Percentiles rank a stretch among this genome's conserved stretches.
phyloP scores from a whole-genome alignment of 108 stramenopile species.

The Halocafeteria seosinensis region DNA sequence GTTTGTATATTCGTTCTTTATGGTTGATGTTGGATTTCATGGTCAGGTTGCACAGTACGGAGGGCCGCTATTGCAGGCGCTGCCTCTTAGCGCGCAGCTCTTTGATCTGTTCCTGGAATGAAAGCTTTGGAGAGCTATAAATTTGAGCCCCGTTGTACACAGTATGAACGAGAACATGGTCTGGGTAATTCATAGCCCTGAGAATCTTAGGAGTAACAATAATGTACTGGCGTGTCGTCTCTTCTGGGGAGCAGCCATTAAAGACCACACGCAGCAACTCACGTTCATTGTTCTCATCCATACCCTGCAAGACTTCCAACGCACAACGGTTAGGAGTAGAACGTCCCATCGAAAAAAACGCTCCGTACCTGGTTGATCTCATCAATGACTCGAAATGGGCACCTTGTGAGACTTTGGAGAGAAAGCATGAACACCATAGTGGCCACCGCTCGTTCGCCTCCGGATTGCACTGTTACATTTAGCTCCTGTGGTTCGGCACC shows the following conservation, averaged over 20 bases:
- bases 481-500: constrained; percentile 46
- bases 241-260: neutral
- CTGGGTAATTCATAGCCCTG: constrained; percentile 66
- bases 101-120: too few relatives aligned
- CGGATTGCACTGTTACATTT: constrained; percentile 66
- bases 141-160: constrained; percentile 58
- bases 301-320: too few relatives aligned
- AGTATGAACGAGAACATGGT: constrained; percentile 62
- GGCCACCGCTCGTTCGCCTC: constrained; percentile 77
- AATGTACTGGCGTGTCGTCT: constrained; percentile 69
- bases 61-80: too few relatives aligned
- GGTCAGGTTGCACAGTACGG: too few relatives aligned
- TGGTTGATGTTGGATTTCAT: too few relatives aligned
- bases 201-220: constrained; percentile 92
- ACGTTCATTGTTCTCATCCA: constrained; percentile 84
- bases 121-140: too few relatives aligned
- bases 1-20: too few relatives aligned
- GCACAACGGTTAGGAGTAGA: too few relatives aligned
- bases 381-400: constrained; percentile 89
- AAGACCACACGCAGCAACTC: constrained; percentile 48
- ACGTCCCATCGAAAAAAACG: neutral
- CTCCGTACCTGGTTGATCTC: constrained; percentile 81
- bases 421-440: constrained; percentile 95
- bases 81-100: too few relatives aligned
- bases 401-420: constrained; percentile 66